phyloP scores from a whole-genome alignment of 2,329 filamentous ascomycete genomes.

The Apiospora saccharicola region DNA sequence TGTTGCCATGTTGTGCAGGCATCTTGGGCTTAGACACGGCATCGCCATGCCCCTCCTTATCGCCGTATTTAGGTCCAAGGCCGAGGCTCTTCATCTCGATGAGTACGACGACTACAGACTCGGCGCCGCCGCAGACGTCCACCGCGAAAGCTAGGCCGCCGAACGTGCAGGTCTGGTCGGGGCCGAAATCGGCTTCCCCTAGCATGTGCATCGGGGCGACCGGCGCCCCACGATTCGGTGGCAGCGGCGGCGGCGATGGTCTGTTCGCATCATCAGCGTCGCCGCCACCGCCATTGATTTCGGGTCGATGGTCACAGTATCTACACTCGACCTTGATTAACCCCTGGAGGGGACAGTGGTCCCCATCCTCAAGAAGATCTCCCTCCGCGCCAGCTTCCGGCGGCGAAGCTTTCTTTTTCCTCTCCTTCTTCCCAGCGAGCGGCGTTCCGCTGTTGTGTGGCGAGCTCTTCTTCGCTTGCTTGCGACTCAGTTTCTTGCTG shows the following conservation, averaged over 20 bases:
- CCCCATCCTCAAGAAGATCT: neutral
- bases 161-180: conserved; percentile 31
- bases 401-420: neutral
- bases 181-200: conserved; percentile 23
- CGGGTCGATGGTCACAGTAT: conserved; percentile 33
- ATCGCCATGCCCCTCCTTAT: no score
- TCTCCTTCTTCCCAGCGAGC: neutral
- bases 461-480: neutral
- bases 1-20: neutral
- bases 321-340: conserved; percentile 30
- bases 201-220: conserved; percentile 38
- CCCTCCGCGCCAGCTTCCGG: neutral
- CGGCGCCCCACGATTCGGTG: conserved; percentile 26
- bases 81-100: conserved; percentile 24
- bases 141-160: conserved; percentile 36
- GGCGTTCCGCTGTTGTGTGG: neutral
- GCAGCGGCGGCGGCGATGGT: no score
- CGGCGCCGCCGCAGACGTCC: conserved; percentile 29
- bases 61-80: neutral
- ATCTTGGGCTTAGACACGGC: neutral
- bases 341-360: neutral
- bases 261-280: neutral
- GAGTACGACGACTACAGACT: conserved; percentile 32
- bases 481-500: neutral
- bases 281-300: conserved; percentile 5